These are phyloP conservation scores for Xylaria sp. DNA, from an alignment of 2,329 filamentous ascomycete species.

Conservation along the genomic window DNA sequence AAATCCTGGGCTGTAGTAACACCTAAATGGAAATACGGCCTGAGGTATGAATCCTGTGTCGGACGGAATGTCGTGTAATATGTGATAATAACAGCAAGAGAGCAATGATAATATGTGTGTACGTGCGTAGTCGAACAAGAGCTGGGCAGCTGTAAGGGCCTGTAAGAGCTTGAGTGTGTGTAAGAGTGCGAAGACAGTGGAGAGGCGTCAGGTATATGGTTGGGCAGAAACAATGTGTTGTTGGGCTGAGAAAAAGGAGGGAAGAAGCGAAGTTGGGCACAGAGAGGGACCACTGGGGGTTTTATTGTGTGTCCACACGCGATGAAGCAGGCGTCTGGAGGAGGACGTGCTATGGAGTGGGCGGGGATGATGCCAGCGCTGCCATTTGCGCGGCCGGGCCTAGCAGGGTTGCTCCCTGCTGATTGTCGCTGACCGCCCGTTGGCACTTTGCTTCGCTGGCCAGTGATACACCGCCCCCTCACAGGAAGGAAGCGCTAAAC, in stretches of 20 bases:
- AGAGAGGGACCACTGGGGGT: conserved; percentile 60
- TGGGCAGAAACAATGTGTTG: conserved; percentile 51
- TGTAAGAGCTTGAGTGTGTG: conserved; percentile 10
- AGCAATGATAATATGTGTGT: conserved; percentile 35
- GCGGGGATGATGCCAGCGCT: conserved; percentile 47
- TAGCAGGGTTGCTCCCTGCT: conserved; percentile 35
- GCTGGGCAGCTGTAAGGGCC: conserved; percentile 24
- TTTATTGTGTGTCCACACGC: conserved; percentile 56
- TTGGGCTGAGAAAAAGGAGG: conserved; percentile 52
- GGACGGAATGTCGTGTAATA: conserved; percentile 32
- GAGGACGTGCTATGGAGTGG: conserved; percentile 20
- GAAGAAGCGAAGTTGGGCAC: conserved; percentile 53
- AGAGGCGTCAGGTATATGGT: conserved; percentile 45
- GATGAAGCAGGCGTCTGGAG: conserved; percentile 36
- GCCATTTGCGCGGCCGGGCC: conserved; percentile 42
- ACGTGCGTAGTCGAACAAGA: not conserved
- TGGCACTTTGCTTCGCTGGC: conserved; percentile 41
- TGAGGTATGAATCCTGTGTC: conserved; percentile 27
- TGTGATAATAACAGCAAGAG: conserved; percentile 28
- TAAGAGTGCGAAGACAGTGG: conserved; percentile 39
- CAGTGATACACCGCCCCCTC: conserved; percentile 25
- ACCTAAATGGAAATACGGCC: conserved; percentile 42
- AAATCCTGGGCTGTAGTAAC: conserved; percentile 45
- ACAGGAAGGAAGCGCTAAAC: conserved; percentile 5
- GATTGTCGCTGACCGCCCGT: conserved; percentile 35